Evolutionary conservation across 176 grass and related monocot genomes (phyloP).

Genomic region (sorghum (Sorghum bicolor)): DNA sequence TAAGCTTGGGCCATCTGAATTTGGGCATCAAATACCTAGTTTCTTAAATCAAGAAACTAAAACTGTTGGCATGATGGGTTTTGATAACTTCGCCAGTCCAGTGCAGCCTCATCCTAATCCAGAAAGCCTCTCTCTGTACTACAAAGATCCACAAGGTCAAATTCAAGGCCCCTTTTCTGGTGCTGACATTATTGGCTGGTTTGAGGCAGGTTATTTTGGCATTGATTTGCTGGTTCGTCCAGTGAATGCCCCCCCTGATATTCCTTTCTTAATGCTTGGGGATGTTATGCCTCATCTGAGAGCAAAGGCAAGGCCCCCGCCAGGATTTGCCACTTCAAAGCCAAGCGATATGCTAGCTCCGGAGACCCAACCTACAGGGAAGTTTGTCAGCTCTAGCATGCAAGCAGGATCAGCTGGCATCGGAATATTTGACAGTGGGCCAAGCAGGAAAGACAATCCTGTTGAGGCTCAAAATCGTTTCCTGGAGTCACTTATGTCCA

Average conservation of each 20-base stretch:
- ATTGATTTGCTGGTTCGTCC: slow-evolving; percentile 85
- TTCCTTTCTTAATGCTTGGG: slow-evolving; percentile 87
- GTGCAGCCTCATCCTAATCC: slow-evolving; percentile 64
- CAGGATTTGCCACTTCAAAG: slow-evolving; percentile 76
- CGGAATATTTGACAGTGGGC: slow-evolving; percentile 45
- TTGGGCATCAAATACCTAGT: slow-evolving; percentile 41
- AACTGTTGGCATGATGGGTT: slow-evolving; percentile 22
- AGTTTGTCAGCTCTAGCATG: slow-evolving; percentile 46
- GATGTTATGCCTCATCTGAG: slow-evolving; percentile 96
- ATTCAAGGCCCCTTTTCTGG: slow-evolving; percentile 98
- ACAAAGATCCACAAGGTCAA: slow-evolving; percentile 94
- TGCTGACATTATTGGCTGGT: slow-evolving; percentile 91
- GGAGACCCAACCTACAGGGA: slow-evolving; percentile 35
- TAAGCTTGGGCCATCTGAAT: slow-evolving; percentile 40
- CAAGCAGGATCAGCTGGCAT: slow-evolving; percentile 48
- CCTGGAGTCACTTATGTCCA: slow-evolving; percentile 90
- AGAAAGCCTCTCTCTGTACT: slow-evolving; percentile 83
- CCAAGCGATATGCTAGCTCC: slow-evolving; percentile 42
- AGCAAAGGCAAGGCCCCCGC: slow-evolving; percentile 86
- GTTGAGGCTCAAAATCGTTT: slow-evolving; percentile 84
- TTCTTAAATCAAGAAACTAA: slow-evolving; percentile 45
- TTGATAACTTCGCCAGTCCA: slow-evolving; percentile 40
- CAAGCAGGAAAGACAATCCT: slow-evolving; percentile 41
- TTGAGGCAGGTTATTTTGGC: slow-evolving; percentile 93
- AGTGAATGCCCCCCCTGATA: slow-evolving; percentile 56